Percentiles rank a stretch among this genome's conserved stretches.
These are phyloP conservation scores for Lichtheimia hyalospora DNA, from an alignment of 371 early-diverging fungal genomes.

Conservation along the genomic window DNA sequence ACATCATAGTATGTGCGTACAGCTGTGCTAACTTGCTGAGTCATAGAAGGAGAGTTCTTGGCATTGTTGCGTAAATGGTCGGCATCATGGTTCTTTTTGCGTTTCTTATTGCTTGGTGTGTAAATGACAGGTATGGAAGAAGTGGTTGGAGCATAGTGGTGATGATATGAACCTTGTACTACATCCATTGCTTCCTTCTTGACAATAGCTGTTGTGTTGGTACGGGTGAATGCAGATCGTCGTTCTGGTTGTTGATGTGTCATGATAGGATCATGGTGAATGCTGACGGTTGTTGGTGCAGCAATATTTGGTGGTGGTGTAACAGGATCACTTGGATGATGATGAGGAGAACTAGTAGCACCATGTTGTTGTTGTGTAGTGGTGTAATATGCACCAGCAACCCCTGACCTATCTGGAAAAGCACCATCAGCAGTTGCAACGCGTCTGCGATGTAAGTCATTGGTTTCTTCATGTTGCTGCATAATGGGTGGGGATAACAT, in stretches of 20 bases:
- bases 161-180: background rate
- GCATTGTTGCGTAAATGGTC: conserved; percentile 2
- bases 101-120: conserved; percentile 31
- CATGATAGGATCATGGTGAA: no score
- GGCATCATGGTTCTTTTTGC: conserved; percentile 17
- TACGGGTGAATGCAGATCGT: conserved; percentile 14
- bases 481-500: conserved; percentile 5
- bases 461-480: background rate
- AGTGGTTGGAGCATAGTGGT: background rate
- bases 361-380: conserved; percentile 1
- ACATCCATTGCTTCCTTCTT: conserved; percentile 1
- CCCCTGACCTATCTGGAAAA: conserved; percentile 5
- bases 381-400: background rate
- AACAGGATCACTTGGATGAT: no score
- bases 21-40: conserved; percentile 31
- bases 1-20: conserved; percentile 54
- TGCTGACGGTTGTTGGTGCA: conserved; percentile 1
- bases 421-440: conserved; percentile 1
- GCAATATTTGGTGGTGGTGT: no score
- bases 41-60: conserved; percentile 5
- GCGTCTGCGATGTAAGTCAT: conserved; percentile 9
- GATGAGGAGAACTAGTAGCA: no score
- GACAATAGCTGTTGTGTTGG: background rate
- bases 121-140: conserved; percentile 26
- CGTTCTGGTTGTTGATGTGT: background rate